Percentiles rank a stretch among this genome's conserved stretches.
These are phyloP conservation scores for Effrenium voratum DNA, from an alignment of 73 alveolate species.

Conservation along the genomic window DNA sequence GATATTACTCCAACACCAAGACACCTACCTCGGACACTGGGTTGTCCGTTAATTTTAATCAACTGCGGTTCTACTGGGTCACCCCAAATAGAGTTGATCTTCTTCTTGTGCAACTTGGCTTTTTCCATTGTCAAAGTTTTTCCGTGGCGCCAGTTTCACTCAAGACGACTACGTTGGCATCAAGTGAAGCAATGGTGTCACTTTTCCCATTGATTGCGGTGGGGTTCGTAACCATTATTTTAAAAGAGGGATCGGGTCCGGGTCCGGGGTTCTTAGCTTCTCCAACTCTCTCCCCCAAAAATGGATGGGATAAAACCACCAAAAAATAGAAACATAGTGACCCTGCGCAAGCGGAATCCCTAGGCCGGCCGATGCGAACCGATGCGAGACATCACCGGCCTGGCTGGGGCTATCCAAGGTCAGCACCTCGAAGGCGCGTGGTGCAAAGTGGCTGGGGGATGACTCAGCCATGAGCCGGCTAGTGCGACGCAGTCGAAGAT, in stretches of 20 bases:
- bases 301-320: not conserved
- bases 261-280: not conserved
- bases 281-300: not conserved
- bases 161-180: no score
- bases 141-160: no score
- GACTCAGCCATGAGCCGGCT: not conserved
- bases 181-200: no score
- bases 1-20: no score
- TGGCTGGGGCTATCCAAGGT: constrained; percentile 54
- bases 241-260: not conserved
- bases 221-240: not conserved
- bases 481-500: not conserved
- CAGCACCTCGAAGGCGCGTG: constrained; percentile 19
- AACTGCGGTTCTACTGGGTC: no score
- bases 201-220: not conserved
- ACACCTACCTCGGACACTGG: no score
- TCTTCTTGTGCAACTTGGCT: no score
- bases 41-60: no score
- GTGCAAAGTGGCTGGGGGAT: not conserved
- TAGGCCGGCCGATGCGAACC: not conserved
- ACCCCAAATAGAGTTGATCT: no score
- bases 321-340: not conserved
- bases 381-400: not conserved
- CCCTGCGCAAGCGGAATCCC: not conserved
- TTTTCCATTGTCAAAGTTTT: no score